phyloP scores from a whole-genome alignment of 2,329 filamentous ascomycete genomes.

The Celoporthe dispersa region DNA sequence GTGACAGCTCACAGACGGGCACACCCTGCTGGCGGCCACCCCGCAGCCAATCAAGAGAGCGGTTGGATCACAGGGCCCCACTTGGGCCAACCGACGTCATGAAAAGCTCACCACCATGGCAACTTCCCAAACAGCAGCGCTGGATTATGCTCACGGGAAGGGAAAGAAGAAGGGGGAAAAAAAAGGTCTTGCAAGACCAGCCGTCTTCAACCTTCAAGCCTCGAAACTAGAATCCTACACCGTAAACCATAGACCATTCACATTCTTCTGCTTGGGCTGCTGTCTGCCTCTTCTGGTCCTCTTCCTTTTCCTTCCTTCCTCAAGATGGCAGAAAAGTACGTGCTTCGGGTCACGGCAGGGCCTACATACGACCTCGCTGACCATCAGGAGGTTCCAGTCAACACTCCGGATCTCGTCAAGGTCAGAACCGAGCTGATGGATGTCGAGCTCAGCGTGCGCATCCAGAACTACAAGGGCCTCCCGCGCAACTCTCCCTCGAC shows the following conservation, averaged over 20 bases:
- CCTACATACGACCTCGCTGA: conserved; percentile 71
- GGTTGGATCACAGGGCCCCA: neutral
- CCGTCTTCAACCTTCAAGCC: neutral
- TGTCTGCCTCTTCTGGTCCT: neutral
- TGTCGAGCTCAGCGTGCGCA: conserved; percentile 73
- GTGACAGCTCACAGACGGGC: neutral
- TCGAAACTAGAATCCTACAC: neutral
- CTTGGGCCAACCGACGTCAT: conserved; percentile 21
- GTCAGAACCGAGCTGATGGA: conserved; percentile 69
- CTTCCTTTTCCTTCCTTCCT: neutral
- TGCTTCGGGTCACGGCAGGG: conserved; percentile 82
- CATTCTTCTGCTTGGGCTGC: neutral
- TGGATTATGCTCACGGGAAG: neutral
- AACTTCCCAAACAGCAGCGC: neutral
- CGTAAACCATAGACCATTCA: neutral
- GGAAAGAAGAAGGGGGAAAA: neutral
- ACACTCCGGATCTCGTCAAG: conserved; percentile 63
- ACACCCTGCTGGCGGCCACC: neutral
- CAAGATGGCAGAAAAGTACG: conserved; percentile 71
- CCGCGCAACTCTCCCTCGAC: conserved; percentile 70
- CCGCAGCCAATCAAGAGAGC: conserved; percentile 10
- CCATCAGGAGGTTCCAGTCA: conserved; percentile 79
- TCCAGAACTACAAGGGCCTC: conserved; percentile 72
- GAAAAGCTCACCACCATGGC: conserved; percentile 20
- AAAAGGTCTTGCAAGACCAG: neutral